These are phyloP conservation scores for Cryphonectria carpinicola DNA, from an alignment of 2,329 filamentous ascomycete species.

Conservation along the genomic window DNA sequence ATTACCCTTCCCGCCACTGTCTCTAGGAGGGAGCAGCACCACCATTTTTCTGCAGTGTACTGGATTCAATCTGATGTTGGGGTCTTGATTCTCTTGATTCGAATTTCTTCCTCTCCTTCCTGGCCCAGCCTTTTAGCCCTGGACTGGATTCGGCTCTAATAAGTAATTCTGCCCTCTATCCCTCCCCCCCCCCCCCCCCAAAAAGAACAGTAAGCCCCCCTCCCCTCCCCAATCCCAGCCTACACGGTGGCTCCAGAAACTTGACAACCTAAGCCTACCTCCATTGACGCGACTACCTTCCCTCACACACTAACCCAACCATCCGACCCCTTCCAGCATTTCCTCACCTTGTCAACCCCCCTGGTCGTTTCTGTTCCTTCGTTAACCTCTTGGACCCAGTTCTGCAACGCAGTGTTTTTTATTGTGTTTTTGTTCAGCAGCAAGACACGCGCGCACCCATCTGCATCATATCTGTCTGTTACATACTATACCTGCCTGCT, in stretches of 20 bases:
- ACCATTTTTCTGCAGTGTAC: background rate
- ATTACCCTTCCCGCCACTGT: background rate
- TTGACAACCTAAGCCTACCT: background rate
- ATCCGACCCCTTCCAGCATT: background rate
- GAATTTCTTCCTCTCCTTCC: background rate
- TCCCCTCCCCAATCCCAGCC: background rate
- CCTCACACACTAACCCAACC: background rate
- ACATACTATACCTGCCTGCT: constrained; percentile 2
- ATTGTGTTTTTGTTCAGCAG: background rate
- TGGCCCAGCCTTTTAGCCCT: background rate
- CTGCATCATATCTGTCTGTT: background rate
- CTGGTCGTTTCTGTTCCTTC: background rate
- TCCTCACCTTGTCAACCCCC: background rate
- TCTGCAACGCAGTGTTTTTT: background rate
- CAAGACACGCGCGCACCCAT: background rate
- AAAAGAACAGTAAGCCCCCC: background rate
- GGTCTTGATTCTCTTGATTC: background rate
- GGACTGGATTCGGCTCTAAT: background rate
- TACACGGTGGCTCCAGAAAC: background rate
- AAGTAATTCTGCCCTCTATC: background rate
- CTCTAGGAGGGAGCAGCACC: background rate
- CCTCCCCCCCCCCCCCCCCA: background rate
- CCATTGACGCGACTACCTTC: background rate
- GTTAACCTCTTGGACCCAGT: background rate
- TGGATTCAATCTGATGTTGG: background rate